These are phyloP conservation scores for Ricinus communis DNA, from an alignment of 345 rosid genomes.

Conservation along the genomic window DNA sequence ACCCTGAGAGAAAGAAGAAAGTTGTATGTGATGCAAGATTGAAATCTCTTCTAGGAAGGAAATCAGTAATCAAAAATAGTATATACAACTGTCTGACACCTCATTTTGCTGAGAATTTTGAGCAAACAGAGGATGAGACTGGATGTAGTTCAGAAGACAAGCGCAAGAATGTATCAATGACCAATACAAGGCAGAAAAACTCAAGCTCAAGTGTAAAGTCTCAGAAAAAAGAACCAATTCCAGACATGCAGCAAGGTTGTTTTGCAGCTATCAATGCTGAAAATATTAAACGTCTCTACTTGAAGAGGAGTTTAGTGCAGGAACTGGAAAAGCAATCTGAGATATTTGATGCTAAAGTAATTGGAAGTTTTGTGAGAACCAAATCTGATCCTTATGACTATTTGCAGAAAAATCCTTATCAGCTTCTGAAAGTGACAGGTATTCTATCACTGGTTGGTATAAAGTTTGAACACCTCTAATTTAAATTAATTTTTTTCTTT, in stretches of 20 bases:
- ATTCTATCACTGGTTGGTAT: slow-evolving; percentile 4
- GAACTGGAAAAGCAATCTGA: slow-evolving; percentile 45
- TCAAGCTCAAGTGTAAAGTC: slow-evolving; percentile 15
- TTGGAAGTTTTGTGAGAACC: slow-evolving; percentile 57
- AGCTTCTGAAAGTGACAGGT: slow-evolving; percentile 58
- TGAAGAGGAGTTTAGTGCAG: slow-evolving; percentile 47
- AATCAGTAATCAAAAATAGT: slow-evolving; percentile 33
- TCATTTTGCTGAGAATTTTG: slow-evolving; percentile 42
- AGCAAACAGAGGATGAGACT: slow-evolving; percentile 30
- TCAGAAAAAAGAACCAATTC: slow-evolving; percentile 24
- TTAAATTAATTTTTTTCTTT: not conserved
- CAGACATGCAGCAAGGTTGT: slow-evolving; percentile 19
- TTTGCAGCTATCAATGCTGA: slow-evolving; percentile 42
- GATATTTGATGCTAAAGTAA: slow-evolving; percentile 43
- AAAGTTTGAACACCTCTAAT: not conserved
- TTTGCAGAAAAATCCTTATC: slow-evolving; percentile 42
- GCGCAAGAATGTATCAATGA: slow-evolving; percentile 1
- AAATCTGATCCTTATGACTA: slow-evolving; percentile 42
- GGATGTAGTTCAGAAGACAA: slow-evolving; percentile 11
- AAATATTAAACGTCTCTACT: slow-evolving; percentile 53
- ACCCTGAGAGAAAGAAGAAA: slow-evolving; percentile 38
- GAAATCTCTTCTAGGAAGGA: slow-evolving; percentile 41
- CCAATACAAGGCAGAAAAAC: slow-evolving; percentile 20
- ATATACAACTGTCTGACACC: slow-evolving; percentile 31
- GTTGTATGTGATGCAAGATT: slow-evolving; percentile 48